Percentiles rank a stretch among this genome's conserved stretches.
Conservation (phyloP, 306 rosid genomes). For the Prunus mira region DNA sequence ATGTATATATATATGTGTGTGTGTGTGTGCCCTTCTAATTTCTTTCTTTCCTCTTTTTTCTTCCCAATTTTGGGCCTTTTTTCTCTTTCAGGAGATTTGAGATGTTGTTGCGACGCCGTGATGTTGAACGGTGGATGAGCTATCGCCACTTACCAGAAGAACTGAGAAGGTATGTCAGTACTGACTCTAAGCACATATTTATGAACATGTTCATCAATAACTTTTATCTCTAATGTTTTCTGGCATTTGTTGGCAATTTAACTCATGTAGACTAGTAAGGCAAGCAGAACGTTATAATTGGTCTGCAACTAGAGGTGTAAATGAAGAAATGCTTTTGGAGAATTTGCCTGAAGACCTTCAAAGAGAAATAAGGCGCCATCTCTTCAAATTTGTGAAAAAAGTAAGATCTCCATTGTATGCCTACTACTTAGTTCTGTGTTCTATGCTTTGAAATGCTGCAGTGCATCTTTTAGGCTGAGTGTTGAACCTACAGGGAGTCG, state of each 20-base stretch:
- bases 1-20: too few species aligned
- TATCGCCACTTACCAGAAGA: constrained; percentile 68
- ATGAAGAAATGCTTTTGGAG: constrained; percentile 75
- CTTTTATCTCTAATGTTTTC: background rate
- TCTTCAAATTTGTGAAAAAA: constrained; percentile 53
- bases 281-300: constrained; percentile 71
- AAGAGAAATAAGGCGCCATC: constrained; percentile 71
- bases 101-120: constrained; percentile 70
- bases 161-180: constrained; percentile 44
- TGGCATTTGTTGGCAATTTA: background rate
- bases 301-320: constrained; percentile 90
- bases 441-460: background rate
- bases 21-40: background rate
- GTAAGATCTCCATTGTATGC: constrained; percentile 31
- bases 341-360: constrained; percentile 80
- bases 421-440: background rate
- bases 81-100: constrained; percentile 60
- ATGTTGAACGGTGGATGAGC: constrained; percentile 87
- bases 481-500: too few species aligned
- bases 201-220: background rate
- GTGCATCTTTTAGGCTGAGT: background rate
- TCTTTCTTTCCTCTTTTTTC: background rate
- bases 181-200: background rate
- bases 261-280: constrained; percentile 55
- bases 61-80: background rate